Evolutionary conservation across 2,329 filamentous ascomycete species (phyloP), one percentile per base, ranked within the genome.

Genomic region (Beauveria sp.): DNA sequence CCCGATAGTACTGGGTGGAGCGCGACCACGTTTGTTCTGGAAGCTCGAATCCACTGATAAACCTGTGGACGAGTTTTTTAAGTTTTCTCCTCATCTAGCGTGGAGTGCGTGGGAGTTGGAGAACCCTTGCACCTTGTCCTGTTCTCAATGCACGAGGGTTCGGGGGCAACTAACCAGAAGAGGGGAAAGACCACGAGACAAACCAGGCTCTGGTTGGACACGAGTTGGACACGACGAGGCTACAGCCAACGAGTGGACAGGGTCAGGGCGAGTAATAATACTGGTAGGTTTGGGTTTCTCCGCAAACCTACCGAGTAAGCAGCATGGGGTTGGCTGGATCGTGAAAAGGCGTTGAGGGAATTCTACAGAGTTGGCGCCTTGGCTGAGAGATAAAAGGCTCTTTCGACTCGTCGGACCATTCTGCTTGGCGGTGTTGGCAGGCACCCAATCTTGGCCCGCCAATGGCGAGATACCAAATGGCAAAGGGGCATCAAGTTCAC

Each of bases 21-120:
- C 40, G 53, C 8, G 38, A 5, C 16, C 26, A 42, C 54, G 18
- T 34, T 34, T 46, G 54, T 57, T 57, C 54, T 57, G 54, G 54
- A 48, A 56, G 54, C 24, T n/a, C 9, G 16, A 34, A 48, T 48
- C 54, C 54, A 57, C 54, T 57, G 54, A 57, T 57, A 57, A 48
- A 22, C 54, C n/a, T 57, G 6, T 14, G n/a, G 38, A 57, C n/a
- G n/a, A 57, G 40, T 43, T 56, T 46, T 43, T 57, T 48, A 57
- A 57, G 42, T 26, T 46, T 50, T 50, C 26, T 50, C 22, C n/a
- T 56, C n/a, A 26, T 43, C 28, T 56, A 48, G 54, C 42, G 54
- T 48, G 18, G n/a, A 34, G 9, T 34, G 31, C 10, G 31, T 34
- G 34, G 6, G 20, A 18, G 7, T 38, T 48, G 54, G 54, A 57